Conservation (phyloP, 2,329 filamentous ascomycete species). For the Dactylellina cionopaga region DNA sequence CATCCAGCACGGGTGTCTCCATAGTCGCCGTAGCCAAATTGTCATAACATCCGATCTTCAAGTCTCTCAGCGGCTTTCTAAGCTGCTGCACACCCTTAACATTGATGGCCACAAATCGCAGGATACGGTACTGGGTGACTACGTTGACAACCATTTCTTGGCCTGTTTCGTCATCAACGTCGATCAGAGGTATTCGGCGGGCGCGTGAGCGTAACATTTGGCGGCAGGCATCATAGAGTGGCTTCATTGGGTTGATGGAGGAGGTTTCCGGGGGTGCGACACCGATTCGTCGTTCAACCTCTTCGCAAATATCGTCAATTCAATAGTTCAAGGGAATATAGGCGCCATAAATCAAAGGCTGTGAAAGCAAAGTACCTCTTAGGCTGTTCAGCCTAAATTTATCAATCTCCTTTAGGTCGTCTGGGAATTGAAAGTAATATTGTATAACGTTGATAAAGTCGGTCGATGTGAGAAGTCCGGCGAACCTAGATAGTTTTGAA, state of each 20-base stretch:
- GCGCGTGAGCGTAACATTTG: constrained; percentile 94
- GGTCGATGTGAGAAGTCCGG: constrained; percentile 90
- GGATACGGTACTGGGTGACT: constrained; percentile 95
- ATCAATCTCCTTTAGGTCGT: constrained; percentile 87
- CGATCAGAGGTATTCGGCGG: constrained; percentile 90
- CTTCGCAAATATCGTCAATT: constrained; percentile 63
- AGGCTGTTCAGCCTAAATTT: constrained; percentile 92
- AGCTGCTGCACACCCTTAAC: constrained; percentile 86
- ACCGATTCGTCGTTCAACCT: constrained; percentile 93
- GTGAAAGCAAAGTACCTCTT: constrained; percentile 70
- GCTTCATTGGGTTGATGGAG: constrained; percentile 89
- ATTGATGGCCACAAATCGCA: constrained; percentile 99
- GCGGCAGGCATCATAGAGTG: constrained; percentile 93
- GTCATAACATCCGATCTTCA: constrained; percentile 84
- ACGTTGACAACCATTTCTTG: constrained; percentile 94
- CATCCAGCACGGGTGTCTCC: constrained; percentile 90
- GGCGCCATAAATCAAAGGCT: background rate
- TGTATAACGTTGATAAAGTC: constrained; percentile 99
- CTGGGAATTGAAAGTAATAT: constrained; percentile 97
- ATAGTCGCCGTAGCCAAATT: constrained; percentile 84
- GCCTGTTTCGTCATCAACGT: constrained; percentile 91
- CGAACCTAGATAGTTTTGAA: constrained; percentile 89
- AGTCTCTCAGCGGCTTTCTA: constrained; percentile 84
- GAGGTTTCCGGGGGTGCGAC: constrained; percentile 92
- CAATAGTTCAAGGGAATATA: constrained; percentile 21